Evolutionary conservation across 106 monocot species (phyloP).

Genomic region (Amphibolis antarctica): DNA sequence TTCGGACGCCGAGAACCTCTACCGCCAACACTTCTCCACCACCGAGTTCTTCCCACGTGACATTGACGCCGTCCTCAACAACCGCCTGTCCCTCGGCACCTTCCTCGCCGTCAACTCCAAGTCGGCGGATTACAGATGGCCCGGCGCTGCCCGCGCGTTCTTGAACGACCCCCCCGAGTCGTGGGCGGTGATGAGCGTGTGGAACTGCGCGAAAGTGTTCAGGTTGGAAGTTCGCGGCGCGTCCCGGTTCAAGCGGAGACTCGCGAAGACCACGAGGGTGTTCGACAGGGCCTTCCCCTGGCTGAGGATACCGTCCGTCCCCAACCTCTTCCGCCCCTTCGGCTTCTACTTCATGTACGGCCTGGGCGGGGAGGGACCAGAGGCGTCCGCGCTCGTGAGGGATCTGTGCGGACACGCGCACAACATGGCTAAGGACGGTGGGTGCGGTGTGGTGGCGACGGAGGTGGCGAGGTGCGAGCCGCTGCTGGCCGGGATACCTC

Average conservation of each 20-base stretch:
- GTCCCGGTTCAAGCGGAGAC: conserved; percentile 8
- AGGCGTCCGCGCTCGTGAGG: conserved; percentile 13
- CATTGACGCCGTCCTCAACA: conserved; percentile 27
- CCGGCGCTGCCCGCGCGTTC: no score
- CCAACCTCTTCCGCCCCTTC: conserved; percentile 29
- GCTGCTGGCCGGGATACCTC: conserved; percentile 19
- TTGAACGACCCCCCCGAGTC: no score
- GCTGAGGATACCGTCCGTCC: conserved; percentile 33
- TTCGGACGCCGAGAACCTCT: conserved; percentile 19
- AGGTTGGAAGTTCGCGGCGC: conserved; percentile 20
- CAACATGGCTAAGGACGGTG: conserved; percentile 25
- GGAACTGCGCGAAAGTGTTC: conserved; percentile 27
- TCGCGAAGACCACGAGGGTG: conserved; percentile 11
- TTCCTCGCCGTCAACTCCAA: conserved; percentile 24
- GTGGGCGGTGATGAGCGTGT: conserved; percentile 42
- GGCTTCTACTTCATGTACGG: conserved; percentile 46
- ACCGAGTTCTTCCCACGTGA: conserved; percentile 48
- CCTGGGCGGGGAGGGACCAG: conserved; percentile 20
- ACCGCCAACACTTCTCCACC: conserved; percentile 23
- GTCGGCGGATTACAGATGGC: background rate
- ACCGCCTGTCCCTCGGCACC: conserved; percentile 38
- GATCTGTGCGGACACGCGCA: conserved; percentile 30
- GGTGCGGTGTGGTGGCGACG: conserved; percentile 37
- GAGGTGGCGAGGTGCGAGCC: conserved; percentile 34
- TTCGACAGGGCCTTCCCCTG: conserved; percentile 30